Evolutionary conservation across 495 filamentous ascomycete species (phyloP), one percentile per base, ranked within the genome.

Genomic region (Chaetomium fimeti): DNA sequence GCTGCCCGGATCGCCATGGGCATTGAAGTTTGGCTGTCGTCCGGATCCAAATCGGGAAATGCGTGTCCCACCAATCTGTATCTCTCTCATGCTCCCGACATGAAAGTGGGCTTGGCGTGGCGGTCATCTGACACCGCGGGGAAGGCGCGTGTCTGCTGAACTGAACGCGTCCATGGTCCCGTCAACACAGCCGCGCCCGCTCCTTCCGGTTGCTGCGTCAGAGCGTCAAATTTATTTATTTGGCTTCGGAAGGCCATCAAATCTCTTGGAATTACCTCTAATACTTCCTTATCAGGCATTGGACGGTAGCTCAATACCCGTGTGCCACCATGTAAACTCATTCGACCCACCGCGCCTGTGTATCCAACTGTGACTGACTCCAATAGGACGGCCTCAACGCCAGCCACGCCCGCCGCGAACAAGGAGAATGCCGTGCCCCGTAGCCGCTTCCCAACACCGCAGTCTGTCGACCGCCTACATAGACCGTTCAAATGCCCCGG

Each of bases 401-500:
- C 73, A 4, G 68, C 40, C 36, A 68, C 54, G 22, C 54, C 63
- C 45, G 64, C 52, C 36, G 63, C 68, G 43, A 73, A 78, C 72
- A 75, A 71, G 69, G 69, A 69, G 28, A 74, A 73, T 49, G 48
- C 52, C 47, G 57, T 63, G 22, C 64, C 61, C 9, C 63, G 75
- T 2, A 73, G 78, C 63, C 74, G 75, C 13, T 74, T 72, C 12
- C 71, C 73, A 25, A 68, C 82, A 32, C 79, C 80, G 29, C 77
- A 82, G 62, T 81, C 81, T 0, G 62, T 86, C 57, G 90, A 96
- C 60, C 85, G 87, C 48, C 85, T 98, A 4, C 78, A 85, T 55
- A 91, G 87, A 68, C 94, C 94, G 3, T 99, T 99, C 78, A 94
- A 89, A 84, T 97, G 93, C 66, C 94, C 94, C 16, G 91, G 92